A percentile compares a stretch with the other conserved stretches of the same genome.
These are phyloP conservation scores for Penicillium fimorum DNA, from an alignment of 495 filamentous ascomycete genomes.

Conservation along the genomic window DNA sequence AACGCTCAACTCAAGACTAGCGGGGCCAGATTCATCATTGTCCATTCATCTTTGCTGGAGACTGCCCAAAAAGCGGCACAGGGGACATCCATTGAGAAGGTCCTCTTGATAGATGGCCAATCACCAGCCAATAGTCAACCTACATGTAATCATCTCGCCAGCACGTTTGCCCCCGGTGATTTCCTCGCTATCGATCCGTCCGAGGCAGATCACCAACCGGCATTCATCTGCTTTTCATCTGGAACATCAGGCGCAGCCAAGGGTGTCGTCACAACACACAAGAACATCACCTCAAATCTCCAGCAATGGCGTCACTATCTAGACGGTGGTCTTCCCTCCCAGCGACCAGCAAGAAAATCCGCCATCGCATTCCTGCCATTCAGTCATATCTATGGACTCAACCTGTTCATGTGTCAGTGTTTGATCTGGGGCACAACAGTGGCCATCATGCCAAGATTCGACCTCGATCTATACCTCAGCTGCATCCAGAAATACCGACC, in stretches of 20 bases:
- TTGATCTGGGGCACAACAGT: constrained; percentile 30
- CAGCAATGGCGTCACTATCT: constrained; percentile 26
- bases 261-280: constrained; percentile 66
- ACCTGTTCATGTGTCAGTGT: constrained; percentile 24
- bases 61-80: constrained; percentile 61
- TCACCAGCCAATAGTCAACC: constrained; percentile 14
- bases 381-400: constrained; percentile 78
- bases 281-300: constrained; percentile 70
- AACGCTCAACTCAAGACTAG: constrained; percentile 81
- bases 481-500: constrained; percentile 25
- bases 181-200: constrained; percentile 9
- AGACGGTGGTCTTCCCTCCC: constrained; percentile 12
- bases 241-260: constrained; percentile 27
- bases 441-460: constrained; percentile 74
- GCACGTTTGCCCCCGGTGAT: constrained; percentile 12
- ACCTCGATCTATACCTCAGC: constrained; percentile 49
- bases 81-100: constrained; percentile 21
- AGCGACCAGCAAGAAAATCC: constrained; percentile 49
- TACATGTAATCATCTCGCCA: constrained; percentile 24
- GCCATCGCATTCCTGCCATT: constrained; percentile 78
- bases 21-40: constrained; percentile 67
- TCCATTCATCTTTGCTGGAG: constrained; percentile 59
- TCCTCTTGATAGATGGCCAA: constrained; percentile 19
- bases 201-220: constrained; percentile 15
- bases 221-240: constrained; percentile 25